A percentile compares a stretch with the other conserved stretches of the same genome.
Evolutionary conservation across 2,329 filamentous ascomycete species (phyloP).

Genomic region (Trichothecium sympodiale): DNA sequence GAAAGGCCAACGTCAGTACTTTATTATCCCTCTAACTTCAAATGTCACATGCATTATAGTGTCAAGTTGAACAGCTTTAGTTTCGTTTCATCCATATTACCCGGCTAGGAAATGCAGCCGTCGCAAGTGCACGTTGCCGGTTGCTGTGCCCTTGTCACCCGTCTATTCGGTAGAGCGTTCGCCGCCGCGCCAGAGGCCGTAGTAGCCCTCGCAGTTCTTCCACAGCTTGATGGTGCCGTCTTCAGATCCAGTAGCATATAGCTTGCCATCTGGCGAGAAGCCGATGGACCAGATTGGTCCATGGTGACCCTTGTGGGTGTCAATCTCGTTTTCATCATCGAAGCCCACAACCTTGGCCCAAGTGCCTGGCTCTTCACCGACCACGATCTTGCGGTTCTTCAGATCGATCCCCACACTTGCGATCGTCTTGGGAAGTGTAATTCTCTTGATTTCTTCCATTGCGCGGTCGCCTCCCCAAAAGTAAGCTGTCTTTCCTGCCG

Average conservation of each 20-base stretch:
- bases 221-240: slow-evolving; percentile 95
- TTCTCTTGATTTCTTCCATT: slow-evolving; percentile 63
- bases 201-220: slow-evolving; percentile 58
- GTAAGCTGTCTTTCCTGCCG: slow-evolving; percentile 88
- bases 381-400: slow-evolving; percentile 71
- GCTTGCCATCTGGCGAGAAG: slow-evolving; percentile 89
- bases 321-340: slow-evolving; percentile 72
- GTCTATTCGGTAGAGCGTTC: slow-evolving; percentile 26
- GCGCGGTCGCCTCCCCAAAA: slow-evolving; percentile 75
- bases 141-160: slow-evolving; percentile 2
- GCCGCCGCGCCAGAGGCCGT: slow-evolving; percentile 50
- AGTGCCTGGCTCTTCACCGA: slow-evolving; percentile 82
- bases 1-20: too few species aligned
- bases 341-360: slow-evolving; percentile 95
- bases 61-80: too few species aligned
- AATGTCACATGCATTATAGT: too few species aligned
- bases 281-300: slow-evolving; percentile 94
- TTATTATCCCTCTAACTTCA: too few species aligned
- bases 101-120: too few species aligned
- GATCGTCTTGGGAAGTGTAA: slow-evolving; percentile 72
- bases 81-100: too few species aligned
- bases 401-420: slow-evolving; percentile 84
- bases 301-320: slow-evolving; percentile 93
- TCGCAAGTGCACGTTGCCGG: too few species aligned
- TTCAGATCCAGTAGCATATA: slow-evolving; percentile 93